A percentile compares a stretch with the other conserved stretches of the same genome.
phyloP scores from a whole-genome alignment of 768 basidiomycete species.

The Leccinum boreale region DNA sequence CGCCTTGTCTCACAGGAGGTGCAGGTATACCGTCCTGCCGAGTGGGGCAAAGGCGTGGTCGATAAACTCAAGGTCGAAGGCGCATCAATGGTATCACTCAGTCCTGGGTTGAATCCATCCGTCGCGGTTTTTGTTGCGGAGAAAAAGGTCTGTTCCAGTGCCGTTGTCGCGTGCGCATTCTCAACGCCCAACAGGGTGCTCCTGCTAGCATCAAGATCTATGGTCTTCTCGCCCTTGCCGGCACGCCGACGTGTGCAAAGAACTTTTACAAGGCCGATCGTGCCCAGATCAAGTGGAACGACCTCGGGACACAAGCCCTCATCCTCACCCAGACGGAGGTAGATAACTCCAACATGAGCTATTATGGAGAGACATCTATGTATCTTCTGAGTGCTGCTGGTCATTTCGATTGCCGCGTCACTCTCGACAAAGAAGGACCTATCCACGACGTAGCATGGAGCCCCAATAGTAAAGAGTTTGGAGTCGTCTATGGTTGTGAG shows the following conservation, averaged over 20 bases:
- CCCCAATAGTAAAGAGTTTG: conserved; percentile 95
- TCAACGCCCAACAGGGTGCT: conserved; percentile 52
- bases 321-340: conserved; percentile 95
- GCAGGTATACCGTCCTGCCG: conserved; percentile 78
- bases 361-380: conserved; percentile 96
- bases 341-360: conserved; percentile 94
- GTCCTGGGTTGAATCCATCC: conserved; percentile 81
- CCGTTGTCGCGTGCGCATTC: not conserved
- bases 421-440: conserved; percentile 92
- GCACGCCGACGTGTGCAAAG: conserved; percentile 79
- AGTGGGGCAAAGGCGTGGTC: conserved; percentile 74
- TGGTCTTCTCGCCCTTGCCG: conserved; percentile 56
- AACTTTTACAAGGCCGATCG: conserved; percentile 96
- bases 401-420: conserved; percentile 88
- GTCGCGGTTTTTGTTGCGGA: conserved; percentile 93
- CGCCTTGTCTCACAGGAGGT: conserved; percentile 78
- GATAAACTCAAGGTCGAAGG: conserved; percentile 85
- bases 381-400: conserved; percentile 91
- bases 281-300: conserved; percentile 94
- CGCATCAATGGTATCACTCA: conserved; percentile 70
- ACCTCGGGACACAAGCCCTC: conserved; percentile 86
- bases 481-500: conserved; percentile 95
- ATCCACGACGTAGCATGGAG: conserved; percentile 97
- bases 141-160: conserved; percentile 63
- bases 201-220: conserved; percentile 88